These are phyloP conservation scores for Panaeolus papilionaceus DNA, from an alignment of 768 basidiomycete genomes.

Conservation along the genomic window DNA sequence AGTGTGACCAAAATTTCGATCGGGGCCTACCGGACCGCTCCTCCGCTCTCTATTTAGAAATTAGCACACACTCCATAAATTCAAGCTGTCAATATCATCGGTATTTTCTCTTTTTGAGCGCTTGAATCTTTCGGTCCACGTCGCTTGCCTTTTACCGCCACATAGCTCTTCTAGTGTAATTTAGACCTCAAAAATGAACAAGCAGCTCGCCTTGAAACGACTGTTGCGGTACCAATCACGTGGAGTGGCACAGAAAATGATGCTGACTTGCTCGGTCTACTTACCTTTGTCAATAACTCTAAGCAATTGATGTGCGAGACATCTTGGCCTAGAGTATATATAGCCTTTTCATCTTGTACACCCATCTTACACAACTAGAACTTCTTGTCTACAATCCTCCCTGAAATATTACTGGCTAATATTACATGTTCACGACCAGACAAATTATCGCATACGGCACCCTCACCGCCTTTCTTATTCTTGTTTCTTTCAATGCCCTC, in stretches of 20 bases:
- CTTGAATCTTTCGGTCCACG: neutral
- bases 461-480: slow-evolving; percentile 1
- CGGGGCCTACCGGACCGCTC: neutral
- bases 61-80: neutral
- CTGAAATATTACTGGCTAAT: slow-evolving; percentile 1
- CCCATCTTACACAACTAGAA: neutral
- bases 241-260: neutral
- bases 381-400: neutral
- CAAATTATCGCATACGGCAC: slow-evolving; percentile 7
- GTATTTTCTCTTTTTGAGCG: neutral
- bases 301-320: neutral
- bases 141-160: neutral
- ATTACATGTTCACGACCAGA: slow-evolving; percentile 1
- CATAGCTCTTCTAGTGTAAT: no score
- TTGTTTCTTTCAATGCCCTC: neutral
- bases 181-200: neutral
- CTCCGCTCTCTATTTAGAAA: neutral
- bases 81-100: neutral
- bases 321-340: neutral
- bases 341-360: neutral
- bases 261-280: no score
- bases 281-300: neutral
- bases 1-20: slow-evolving; percentile 5
- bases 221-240: neutral
- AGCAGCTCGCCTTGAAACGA: neutral